Evolutionary conservation across 73 alveolate species (phyloP).

Genomic region (Urostyla sp.): DNA sequence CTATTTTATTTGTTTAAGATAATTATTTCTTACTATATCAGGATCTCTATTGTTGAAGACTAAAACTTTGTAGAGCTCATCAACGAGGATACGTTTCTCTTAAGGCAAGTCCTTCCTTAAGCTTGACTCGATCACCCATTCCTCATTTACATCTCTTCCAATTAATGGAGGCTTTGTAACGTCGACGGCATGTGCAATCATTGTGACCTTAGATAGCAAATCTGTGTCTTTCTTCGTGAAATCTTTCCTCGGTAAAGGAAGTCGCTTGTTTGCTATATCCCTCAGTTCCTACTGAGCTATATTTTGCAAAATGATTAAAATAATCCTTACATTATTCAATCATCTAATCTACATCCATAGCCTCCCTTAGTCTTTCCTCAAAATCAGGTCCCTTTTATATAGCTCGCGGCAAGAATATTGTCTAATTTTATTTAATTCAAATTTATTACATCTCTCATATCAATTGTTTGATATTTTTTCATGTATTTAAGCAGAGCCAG

Average conservation of each 20-base stretch:
- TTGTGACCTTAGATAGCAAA: conserved; percentile 58
- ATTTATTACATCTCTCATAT: conserved; percentile 58
- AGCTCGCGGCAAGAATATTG: conserved; percentile 64
- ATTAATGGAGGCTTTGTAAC: conserved; percentile 59
- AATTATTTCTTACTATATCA: conserved; percentile 51
- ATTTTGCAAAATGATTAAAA: neutral
- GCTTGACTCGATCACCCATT: conserved; percentile 40
- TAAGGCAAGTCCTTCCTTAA: conserved; percentile 59
- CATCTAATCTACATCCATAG: conserved; percentile 64
- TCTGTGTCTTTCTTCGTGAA: conserved; percentile 64
- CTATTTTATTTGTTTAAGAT: conserved; percentile 12
- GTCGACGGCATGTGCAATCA: conserved; percentile 70
- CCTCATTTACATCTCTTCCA: conserved; percentile 58
- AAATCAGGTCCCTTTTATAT: conserved; percentile 67
- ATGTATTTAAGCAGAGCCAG: conserved; percentile 9
- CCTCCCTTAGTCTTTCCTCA: conserved; percentile 70
- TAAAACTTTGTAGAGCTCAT: conserved; percentile 78
- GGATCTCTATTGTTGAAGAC: conserved; percentile 83
- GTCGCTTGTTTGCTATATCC: conserved; percentile 57
- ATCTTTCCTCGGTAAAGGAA: conserved; percentile 50
- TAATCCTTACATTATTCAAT: conserved; percentile 59
- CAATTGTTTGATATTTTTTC: conserved; percentile 54
- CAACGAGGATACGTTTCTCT: conserved; percentile 79
- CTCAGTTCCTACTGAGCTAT: conserved; percentile 60
- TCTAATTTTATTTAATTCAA: conserved; percentile 6